Conservation (phyloP, 768 basidiomycete species). For the Leucosporidium yakuticum region DNA sequence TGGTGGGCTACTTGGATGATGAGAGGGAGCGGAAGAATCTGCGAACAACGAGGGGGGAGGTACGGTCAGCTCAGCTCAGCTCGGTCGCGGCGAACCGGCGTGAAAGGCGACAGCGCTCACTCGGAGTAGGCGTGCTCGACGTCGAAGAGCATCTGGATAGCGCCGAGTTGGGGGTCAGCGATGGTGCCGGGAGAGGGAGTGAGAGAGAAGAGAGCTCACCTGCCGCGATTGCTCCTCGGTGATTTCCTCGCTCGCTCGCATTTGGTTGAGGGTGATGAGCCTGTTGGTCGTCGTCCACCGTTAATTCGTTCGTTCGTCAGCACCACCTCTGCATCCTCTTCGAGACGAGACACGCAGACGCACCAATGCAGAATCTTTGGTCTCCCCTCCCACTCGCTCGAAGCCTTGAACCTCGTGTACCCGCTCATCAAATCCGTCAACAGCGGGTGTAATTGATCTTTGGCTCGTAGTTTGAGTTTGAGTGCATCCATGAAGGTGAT, state of each 20-base stretch:
- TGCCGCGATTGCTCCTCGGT: conserved; percentile 91
- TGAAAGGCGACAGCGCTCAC: conserved; percentile 60
- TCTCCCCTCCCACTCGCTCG: conserved; percentile 93
- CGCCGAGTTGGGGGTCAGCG: background rate
- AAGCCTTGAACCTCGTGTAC: conserved; percentile 88
- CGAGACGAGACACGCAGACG: conserved; percentile 36
- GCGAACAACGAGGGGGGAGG: too few species aligned
- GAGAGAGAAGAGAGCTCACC: conserved; percentile 47
- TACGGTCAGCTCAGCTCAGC: too few species aligned
- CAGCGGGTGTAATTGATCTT: conserved; percentile 91
- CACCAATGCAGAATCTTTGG: conserved; percentile 90
- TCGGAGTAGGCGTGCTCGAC: conserved; percentile 82
- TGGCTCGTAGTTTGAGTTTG: conserved; percentile 85
- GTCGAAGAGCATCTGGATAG: conserved; percentile 76
- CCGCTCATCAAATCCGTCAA: conserved; percentile 91
- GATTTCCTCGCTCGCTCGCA: conserved; percentile 95
- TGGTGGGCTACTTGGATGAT: background rate
- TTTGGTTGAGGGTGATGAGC: conserved; percentile 91
- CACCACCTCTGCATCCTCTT: background rate
- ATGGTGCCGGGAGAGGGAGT: background rate
- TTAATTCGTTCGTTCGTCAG: too few species aligned
- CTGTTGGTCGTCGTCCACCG: conserved; percentile 45
- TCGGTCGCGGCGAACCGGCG: background rate
- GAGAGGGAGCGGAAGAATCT: conserved; percentile 32
- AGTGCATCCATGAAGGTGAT: conserved; percentile 99